These are phyloP conservation scores for Epichloe aotearoae DNA, from an alignment of 2,329 filamentous ascomycete species.

Conservation along the genomic window DNA sequence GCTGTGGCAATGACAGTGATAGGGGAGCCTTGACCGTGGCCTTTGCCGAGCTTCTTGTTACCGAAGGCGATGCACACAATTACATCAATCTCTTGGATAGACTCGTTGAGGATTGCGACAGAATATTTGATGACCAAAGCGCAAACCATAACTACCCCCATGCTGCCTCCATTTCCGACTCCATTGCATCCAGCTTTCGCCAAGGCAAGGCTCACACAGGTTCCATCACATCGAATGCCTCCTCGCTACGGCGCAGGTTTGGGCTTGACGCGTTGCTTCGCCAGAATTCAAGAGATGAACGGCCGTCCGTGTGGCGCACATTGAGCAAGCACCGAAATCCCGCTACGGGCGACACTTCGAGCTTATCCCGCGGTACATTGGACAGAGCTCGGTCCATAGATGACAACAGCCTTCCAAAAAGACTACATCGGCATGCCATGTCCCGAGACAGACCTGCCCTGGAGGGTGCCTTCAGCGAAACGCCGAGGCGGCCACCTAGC, in stretches of 20 bases:
- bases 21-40: conserved; percentile 76
- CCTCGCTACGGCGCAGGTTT: conserved; percentile 73
- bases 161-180: conserved; percentile 38
- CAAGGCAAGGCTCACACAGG: conserved; percentile 51
- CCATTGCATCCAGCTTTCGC: conserved; percentile 41
- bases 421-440: conserved; percentile 30
- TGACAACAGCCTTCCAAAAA: conserved; percentile 40
- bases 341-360: conserved; percentile 46
- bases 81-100: conserved; percentile 84
- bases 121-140: conserved; percentile 61
- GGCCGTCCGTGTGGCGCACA: conserved; percentile 72
- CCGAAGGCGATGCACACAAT: conserved; percentile 61
- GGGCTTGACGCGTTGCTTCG: conserved; percentile 64
- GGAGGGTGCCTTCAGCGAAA: conserved; percentile 48
- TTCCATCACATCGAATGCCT: conserved; percentile 74
- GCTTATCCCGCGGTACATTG: conserved; percentile 53
- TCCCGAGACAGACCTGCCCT: conserved; percentile 49
- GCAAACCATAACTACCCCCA: conserved; percentile 27
- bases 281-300: conserved; percentile 67
- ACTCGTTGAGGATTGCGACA: conserved; percentile 78
- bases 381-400: conserved; percentile 65
- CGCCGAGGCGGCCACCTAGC: conserved; percentile 39
- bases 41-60: conserved; percentile 76
- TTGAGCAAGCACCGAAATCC: conserved; percentile 66
- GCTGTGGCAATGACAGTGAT: conserved; percentile 82